Evolutionary conservation across 164 flowering plant genomes (phyloP), one percentile per base, ranked within the genome.

Genomic region (Vitis riparia): DNA sequence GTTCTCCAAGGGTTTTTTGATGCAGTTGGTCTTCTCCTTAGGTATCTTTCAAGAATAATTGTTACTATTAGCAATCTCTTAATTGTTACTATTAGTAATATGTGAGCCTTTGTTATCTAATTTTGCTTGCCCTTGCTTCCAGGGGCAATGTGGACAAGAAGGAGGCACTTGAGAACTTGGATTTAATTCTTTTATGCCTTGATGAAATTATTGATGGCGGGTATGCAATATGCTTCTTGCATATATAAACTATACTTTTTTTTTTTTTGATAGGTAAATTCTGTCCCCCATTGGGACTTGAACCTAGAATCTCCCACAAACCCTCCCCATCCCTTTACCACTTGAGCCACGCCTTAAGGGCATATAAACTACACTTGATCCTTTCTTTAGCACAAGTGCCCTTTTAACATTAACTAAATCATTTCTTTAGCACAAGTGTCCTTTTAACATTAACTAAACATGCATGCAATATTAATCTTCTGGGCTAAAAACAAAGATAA

Each of bases 201-300:
- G 94, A 89, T 71, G 94, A 85, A 80, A 84, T 90, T 74, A 80
- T 87, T 68, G 94, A 90, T 79, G 89, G 91, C 64, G 91, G 94
- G 94, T 90, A 83, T 58, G 83, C 10, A 51, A 11, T 58, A 47
- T 49, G 8, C 61, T 56, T 74, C 51, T 23, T 30, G 29, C 9
- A 3, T 61, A 10, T 9, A 63, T 37, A 3, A 53, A 15, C 12
- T 15, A 1, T 15, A 50, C 8, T 19, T 57, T 23, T 23, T 23
- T 23, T 23, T 23, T 23, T 23, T 23, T 23, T 23, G 27, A 23
- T 23, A 23, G 27, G 27, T 23, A 23, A 23, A 23, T 23, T 23
- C 0, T 23, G 27, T 23, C 27, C 1, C 27, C 27, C 27, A 23
- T 23, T 23, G 27, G 27, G 27, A 23, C 27, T 23, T 23, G 27